These are phyloP conservation scores for Aureobasidium uvarum DNA, from an alignment of 2,329 filamentous ascomycete species.

Conservation along the genomic window DNA sequence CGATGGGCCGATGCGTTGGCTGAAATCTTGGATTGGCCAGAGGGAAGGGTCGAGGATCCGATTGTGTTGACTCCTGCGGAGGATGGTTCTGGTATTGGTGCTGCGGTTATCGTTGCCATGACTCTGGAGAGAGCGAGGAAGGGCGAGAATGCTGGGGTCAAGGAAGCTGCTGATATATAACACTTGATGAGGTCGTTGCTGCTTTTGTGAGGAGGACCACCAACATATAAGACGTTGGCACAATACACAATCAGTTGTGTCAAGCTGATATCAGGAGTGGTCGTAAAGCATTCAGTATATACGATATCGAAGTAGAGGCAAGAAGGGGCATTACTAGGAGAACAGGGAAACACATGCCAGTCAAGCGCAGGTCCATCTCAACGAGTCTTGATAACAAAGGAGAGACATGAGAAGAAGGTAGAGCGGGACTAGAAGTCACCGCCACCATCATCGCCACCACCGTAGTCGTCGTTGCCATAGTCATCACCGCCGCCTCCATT, in stretches of 20 bases:
- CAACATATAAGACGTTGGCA: too few species aligned
- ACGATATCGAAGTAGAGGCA: neutral
- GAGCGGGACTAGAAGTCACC: conserved; percentile 29
- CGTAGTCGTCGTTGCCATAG: conserved; percentile 35
- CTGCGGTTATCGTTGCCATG: conserved; percentile 40
- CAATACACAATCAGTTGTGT: too few species aligned
- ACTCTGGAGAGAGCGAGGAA: conserved; percentile 34
- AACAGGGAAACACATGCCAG: neutral
- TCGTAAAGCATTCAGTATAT: neutral
- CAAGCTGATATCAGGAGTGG: neutral
- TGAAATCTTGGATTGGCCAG: conserved; percentile 42
- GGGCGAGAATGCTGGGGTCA: conserved; percentile 25
- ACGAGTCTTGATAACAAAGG: neutral
- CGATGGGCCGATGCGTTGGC: conserved; percentile 44
- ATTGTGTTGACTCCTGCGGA: conserved; percentile 44
- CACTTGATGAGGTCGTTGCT: neutral
- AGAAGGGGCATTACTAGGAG: neutral
- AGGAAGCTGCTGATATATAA: conserved; percentile 15
- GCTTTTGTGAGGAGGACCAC: too few species aligned
- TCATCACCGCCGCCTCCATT: conserved; percentile 32
- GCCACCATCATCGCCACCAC: conserved; percentile 37
- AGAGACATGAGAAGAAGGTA: neutral
- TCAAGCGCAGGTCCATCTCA: neutral
- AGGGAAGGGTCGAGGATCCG: conserved; percentile 35
- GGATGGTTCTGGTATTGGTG: conserved; percentile 45